Conservation (phyloP, 176 grass and related monocot genomes). For the Carex scoparia region DNA sequence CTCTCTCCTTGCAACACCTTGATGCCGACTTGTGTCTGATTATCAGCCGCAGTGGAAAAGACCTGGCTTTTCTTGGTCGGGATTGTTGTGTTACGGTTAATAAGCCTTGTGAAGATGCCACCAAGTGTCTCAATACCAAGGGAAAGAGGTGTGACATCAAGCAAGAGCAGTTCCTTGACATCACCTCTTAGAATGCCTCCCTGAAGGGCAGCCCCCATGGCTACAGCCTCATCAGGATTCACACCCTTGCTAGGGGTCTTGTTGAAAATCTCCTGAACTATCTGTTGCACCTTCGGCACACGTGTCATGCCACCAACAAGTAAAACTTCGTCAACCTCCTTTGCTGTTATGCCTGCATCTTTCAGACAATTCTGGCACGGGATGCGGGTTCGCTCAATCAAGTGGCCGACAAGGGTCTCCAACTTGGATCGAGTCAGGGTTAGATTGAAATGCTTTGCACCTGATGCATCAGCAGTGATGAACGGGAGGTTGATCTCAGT, state of each 20-base stretch:
- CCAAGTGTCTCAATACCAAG: constrained; percentile 95
- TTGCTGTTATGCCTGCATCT: constrained; percentile 79
- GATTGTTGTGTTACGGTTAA: constrained; percentile 93
- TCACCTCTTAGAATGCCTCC: constrained; percentile 95
- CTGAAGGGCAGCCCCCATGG: constrained; percentile 88
- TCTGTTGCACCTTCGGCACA: constrained; percentile 89
- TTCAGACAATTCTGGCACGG: constrained; percentile 84
- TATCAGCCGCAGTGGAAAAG: constrained; percentile 89
- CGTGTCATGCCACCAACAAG: constrained; percentile 98
- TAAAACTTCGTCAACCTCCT: constrained; percentile 92
- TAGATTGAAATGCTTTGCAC: constrained; percentile 95
- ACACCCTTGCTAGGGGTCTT: constrained; percentile 94
- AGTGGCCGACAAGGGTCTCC: constrained; percentile 56
- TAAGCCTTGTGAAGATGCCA: constrained; percentile 95
- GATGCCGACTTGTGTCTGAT: constrained; percentile 80
- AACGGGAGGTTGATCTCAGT: constrained; percentile 97
- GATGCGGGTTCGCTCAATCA: constrained; percentile 83
- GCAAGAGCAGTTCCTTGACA: constrained; percentile 96
- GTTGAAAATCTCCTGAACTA: constrained; percentile 82
- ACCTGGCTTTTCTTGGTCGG: constrained; percentile 96
- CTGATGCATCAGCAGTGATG: constrained; percentile 83
- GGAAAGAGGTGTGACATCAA: constrained; percentile 92
- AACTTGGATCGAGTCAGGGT: constrained; percentile 91
- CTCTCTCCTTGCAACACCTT: constrained; percentile 98
- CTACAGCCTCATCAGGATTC: constrained; percentile 96